A percentile compares a stretch with the other conserved stretches of the same genome.
phyloP scores from a whole-genome alignment of 225 moss, liverwort and hornwort genomes.

The Rhytidiadelphus loreus region DNA sequence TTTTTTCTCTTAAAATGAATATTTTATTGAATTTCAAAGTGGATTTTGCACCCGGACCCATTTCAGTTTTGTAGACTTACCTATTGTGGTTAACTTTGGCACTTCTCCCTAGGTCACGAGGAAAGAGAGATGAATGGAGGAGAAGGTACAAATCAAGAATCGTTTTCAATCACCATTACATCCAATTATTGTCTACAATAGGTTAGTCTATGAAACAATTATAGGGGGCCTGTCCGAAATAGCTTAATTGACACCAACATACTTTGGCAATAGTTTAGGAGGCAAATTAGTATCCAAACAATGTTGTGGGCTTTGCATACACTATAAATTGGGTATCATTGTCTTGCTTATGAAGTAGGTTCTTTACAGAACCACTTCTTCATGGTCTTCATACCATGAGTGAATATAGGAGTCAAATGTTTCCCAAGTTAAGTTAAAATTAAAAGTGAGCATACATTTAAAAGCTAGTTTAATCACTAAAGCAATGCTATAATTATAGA shows the following conservation, averaged over 20 bases:
- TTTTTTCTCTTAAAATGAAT: too few relatives aligned
- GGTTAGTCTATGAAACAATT: too few relatives aligned
- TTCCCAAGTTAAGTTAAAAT: background rate
- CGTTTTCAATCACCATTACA: too few relatives aligned
- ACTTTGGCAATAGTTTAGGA: background rate
- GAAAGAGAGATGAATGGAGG: too few relatives aligned
- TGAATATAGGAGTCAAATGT: background rate
- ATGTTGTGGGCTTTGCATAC: background rate
- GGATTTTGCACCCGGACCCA: too few relatives aligned
- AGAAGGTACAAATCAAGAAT: too few relatives aligned
- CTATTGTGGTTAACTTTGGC: too few relatives aligned
- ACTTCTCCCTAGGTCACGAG: too few relatives aligned
- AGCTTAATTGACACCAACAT: background rate
- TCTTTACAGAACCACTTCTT: background rate
- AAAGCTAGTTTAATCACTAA: background rate
- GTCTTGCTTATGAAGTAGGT: fast-evolving
- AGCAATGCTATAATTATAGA: background rate
- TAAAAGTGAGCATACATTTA: background rate
- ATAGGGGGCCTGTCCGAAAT: too few relatives aligned
- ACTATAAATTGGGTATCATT: background rate
- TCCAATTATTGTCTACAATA: too few relatives aligned
- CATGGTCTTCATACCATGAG: fast-evolving
- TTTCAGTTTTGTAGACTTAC: too few relatives aligned
- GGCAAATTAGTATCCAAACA: background rate
- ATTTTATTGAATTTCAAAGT: too few relatives aligned